Conservation (phyloP, 2,329 filamentous ascomycete species). For the Chaetomiaceae sp. region DNA sequence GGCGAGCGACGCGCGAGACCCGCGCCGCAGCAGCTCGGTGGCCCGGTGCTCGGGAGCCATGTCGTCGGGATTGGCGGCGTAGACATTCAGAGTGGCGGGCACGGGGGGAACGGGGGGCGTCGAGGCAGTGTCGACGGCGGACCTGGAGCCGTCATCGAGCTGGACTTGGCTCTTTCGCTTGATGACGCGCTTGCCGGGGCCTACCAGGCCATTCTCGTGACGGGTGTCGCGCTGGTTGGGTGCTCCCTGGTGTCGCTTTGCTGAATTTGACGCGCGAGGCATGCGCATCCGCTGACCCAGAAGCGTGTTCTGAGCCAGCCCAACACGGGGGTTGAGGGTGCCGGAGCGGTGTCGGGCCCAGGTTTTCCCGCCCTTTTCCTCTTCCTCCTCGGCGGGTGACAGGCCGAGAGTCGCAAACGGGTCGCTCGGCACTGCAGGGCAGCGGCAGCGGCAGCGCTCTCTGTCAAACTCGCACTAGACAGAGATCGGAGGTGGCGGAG, state of each 20-base stretch:
- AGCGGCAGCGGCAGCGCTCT: too few relatives aligned
- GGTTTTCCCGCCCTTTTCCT: neutral
- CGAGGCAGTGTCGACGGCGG: conserved; percentile 25
- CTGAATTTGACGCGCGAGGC: conserved; percentile 55
- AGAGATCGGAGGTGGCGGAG: neutral
- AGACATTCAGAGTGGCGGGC: conserved; percentile 35
- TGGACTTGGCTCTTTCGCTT: conserved; percentile 44
- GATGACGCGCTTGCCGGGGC: conserved; percentile 60
- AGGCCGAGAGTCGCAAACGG: neutral
- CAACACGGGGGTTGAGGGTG: conserved; percentile 16
- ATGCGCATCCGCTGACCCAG: conserved; percentile 47
- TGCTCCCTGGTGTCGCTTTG: conserved; percentile 59
- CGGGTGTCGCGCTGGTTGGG: conserved; percentile 64
- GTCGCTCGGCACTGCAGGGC: too few relatives aligned
- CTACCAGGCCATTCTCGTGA: conserved; percentile 85
- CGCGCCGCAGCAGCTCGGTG: conserved; percentile 39
- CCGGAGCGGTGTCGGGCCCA: conserved; percentile 1
- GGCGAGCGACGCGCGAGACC: conserved; percentile 39
- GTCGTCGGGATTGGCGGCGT: conserved; percentile 33
- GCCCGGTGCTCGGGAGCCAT: conserved; percentile 40
- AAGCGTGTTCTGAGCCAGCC: conserved; percentile 42
- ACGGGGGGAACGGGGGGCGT: conserved; percentile 28
- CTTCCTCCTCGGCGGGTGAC: neutral
- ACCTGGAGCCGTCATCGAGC: conserved; percentile 34
- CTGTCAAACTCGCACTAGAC: too few relatives aligned